These are phyloP conservation scores for Caloboletus inedulis DNA, from an alignment of 1,284 basidiomycete species.

Conservation along the genomic window DNA sequence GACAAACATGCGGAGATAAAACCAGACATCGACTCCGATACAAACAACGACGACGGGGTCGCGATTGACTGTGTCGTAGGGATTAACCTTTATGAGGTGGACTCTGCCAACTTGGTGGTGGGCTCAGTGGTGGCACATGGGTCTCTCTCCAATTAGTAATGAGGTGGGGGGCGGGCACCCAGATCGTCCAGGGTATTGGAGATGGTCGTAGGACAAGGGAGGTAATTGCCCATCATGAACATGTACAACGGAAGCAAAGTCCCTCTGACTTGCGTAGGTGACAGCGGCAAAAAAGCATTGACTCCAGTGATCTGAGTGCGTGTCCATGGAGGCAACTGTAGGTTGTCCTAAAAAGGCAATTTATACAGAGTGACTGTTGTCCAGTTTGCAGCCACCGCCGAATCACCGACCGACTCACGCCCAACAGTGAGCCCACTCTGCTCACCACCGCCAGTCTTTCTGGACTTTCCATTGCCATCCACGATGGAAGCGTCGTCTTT, in stretches of 20 bases:
- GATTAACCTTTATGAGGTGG: slow-evolving; percentile 1
- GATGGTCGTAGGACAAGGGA: no score
- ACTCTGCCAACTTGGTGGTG: no score
- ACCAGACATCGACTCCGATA: slow-evolving; percentile 27
- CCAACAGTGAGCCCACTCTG: not conserved
- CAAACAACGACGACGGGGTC: not conserved
- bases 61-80: not conserved
- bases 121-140: not conserved
- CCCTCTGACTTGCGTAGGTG: not conserved
- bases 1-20: slow-evolving; percentile 31
- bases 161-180: not conserved
- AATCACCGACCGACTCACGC: slow-evolving; percentile 15
- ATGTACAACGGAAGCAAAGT: not conserved
- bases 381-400: slow-evolving; percentile 7
- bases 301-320: not conserved
- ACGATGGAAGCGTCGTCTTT: slow-evolving; percentile 22
- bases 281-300: not conserved
- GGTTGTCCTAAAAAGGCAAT: slow-evolving; percentile 27
- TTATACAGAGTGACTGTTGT: not conserved
- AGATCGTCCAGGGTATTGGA: not conserved
- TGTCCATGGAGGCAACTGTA: not conserved
- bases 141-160: not conserved
- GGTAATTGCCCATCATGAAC: not conserved
- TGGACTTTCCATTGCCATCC: not conserved
- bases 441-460: not conserved